Base-by-base conservation (phyloP, 176 grass and related monocot genomes). In the Triticum dicoccoides region DNA sequence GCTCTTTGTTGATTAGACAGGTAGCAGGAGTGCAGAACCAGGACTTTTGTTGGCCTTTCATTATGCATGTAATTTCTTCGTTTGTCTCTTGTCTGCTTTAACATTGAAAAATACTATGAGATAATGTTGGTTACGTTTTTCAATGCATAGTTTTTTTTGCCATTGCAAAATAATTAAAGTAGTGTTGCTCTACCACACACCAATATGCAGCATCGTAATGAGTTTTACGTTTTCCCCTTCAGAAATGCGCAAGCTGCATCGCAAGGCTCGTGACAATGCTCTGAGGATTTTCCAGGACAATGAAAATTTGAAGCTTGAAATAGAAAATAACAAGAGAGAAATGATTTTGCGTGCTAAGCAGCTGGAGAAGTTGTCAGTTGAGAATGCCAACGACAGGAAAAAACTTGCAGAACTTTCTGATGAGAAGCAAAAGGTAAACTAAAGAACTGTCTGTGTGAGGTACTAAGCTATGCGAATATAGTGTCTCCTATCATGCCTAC, bases 211-310 rank as follows among this genome's bases (percentile, higher is more conserved):
- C 17, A 25, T 78, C 3, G 11, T 66, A 65, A 79, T 72, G 82
- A 61, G 9, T 65, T 80, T 27, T 80, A 14, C 72, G 78, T 90
- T 87, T 35, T 52, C 32, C 41, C 70, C 68, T 81, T 79, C 86
- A 98, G 96, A 91, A 90, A 91, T 93, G 91, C 88, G 86, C 49
- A 91, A 87, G 37, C 65, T 98, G 84, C 89, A 98, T 84, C 83
- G 84, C 20, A 85, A 30, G 72, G 81, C 89, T 82, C 86, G 89
- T 37, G 89, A 87, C 74, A 83, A 92, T 92, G 88, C 91, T 83
- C 42, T 82, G n/a, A 91, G 81, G 58, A 77, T 93, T 86, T 85
- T 92, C 66, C 87, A 90, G 30, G 92, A 98, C 37, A 98, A 95
- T 77, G 86, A 93, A 75, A 98, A 87, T 54, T 81, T 98, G 80